These are phyloP conservation scores for Nakazawaea populi DNA, from an alignment of 805 yeast genomes.

Conservation along the genomic window DNA sequence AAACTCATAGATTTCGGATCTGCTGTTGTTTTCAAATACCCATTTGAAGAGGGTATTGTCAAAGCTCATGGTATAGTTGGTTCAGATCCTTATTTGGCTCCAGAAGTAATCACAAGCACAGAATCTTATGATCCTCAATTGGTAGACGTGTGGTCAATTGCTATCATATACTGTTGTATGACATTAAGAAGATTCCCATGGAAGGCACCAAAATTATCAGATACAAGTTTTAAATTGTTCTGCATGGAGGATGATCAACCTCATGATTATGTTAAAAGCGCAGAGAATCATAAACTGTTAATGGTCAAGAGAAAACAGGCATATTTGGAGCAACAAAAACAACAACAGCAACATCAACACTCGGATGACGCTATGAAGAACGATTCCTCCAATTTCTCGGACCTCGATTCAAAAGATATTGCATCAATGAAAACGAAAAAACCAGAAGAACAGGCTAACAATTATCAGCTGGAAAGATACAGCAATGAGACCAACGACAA, in stretches of 20 bases:
- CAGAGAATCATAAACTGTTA: slow-evolving; percentile 63
- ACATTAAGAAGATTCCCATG: slow-evolving; percentile 80
- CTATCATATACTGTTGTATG: slow-evolving; percentile 84
- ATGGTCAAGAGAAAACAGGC: slow-evolving; percentile 55
- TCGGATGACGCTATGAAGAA: background rate
- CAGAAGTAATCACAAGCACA: slow-evolving; percentile 57
- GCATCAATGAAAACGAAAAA: background rate
- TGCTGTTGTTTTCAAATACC: slow-evolving; percentile 77
- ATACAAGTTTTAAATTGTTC: slow-evolving; percentile 64
- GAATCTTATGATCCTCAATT: slow-evolving; percentile 67
- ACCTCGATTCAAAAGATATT: background rate
- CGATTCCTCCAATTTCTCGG: background rate
- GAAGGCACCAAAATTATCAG: slow-evolving; percentile 71
- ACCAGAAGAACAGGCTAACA: background rate
- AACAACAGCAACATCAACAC: background rate
- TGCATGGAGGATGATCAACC: slow-evolving; percentile 65
- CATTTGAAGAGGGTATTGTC: slow-evolving; percentile 54
- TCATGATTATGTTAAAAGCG: slow-evolving; percentile 70
- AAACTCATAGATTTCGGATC: slow-evolving; percentile 81
- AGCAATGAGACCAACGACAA: background rate
- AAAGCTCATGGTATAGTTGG: slow-evolving; percentile 77
- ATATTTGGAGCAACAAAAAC: slow-evolving; percentile 22
- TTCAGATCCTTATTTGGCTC: slow-evolving; percentile 82
- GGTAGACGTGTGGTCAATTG: slow-evolving; percentile 82
- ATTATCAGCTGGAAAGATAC: background rate